phyloP scores from a whole-genome alignment of 495 filamentous ascomycete species.

The Haplographium delicatum region DNA sequence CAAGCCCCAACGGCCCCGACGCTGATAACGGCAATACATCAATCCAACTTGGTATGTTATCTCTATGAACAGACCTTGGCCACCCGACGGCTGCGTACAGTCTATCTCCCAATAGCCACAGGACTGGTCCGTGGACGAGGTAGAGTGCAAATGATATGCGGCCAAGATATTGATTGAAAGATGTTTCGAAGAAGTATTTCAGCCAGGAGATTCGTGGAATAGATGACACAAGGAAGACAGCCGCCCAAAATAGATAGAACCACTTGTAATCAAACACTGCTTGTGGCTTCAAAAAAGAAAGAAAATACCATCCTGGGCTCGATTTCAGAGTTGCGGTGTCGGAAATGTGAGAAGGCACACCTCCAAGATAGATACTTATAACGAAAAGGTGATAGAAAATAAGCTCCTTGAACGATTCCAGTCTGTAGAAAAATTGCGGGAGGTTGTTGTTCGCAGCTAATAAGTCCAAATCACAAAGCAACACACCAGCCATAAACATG shows the following conservation, averaged over 20 bases:
- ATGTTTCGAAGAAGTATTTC: conserved; percentile 47
- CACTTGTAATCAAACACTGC: conserved; percentile 49
- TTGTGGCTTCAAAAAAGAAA: conserved; percentile 43
- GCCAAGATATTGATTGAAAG: conserved; percentile 55
- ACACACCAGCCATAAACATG: conserved; percentile 40
- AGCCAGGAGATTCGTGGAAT: conserved; percentile 47
- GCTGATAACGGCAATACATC: conserved; percentile 1
- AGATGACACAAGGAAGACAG: conserved; percentile 47
- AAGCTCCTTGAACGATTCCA: conserved; percentile 35
- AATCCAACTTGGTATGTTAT: conserved; percentile 25
- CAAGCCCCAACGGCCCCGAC: conserved; percentile 45
- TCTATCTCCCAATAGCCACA: conserved; percentile 42
- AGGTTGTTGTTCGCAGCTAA: conserved; percentile 36
- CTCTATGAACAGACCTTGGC: conserved; percentile 23
- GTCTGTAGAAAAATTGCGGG: conserved; percentile 29
- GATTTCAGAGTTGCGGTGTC: conserved; percentile 30
- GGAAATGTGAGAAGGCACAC: conserved; percentile 35
- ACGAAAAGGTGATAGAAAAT: conserved; percentile 41
- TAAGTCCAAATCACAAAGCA: conserved; percentile 43
- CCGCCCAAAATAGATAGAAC: conserved; percentile 47
- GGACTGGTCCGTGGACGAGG: conserved; percentile 48
- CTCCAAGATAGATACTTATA: conserved; percentile 38
- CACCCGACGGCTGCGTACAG: conserved; percentile 50
- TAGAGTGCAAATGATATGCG: conserved; percentile 52
- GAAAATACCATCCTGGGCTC: conserved; percentile 40